A percentile compares a stretch with the other conserved stretches of the same genome.
phyloP scores from a whole-genome alignment of 1,284 basidiomycete species.

The Ustilago xerochloae region DNA sequence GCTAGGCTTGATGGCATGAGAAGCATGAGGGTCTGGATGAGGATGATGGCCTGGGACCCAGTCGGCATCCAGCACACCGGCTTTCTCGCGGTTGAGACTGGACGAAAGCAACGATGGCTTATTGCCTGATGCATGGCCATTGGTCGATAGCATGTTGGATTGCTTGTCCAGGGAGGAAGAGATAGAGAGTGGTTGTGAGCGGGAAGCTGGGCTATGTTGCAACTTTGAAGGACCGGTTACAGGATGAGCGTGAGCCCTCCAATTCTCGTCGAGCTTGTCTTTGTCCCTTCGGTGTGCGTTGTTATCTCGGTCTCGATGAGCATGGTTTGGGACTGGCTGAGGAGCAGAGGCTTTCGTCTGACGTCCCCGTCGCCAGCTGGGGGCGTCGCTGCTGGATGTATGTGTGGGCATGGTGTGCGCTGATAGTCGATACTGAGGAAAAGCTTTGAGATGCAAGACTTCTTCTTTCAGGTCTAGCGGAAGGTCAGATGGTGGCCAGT shows the following conservation, averaged over 20 bases:
- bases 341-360: conserved; percentile 7
- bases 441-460: no score
- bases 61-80: conserved; percentile 5
- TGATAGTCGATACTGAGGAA: background rate
- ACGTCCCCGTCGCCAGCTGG: conserved; percentile 30
- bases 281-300: conserved; percentile 16
- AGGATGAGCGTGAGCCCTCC: conserved; percentile 39
- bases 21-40: conserved; percentile 19
- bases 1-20: conserved; percentile 43
- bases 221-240: conserved; percentile 6
- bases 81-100: conserved; percentile 28
- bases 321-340: conserved; percentile 11
- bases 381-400: conserved; percentile 23
- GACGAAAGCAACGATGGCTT: conserved; percentile 31
- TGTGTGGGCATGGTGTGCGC: conserved; percentile 18
- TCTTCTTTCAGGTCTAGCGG: no score
- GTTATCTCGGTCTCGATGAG: conserved; percentile 8
- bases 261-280: conserved; percentile 30
- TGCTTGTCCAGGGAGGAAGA: conserved; percentile 1
- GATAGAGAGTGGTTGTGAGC: conserved; percentile 25
- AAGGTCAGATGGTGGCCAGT: no score
- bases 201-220: background rate
- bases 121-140: background rate
- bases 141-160: background rate
- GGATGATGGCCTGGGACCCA: conserved; percentile 33